Conservation (phyloP, 257 asterid species). For the Nicotiana paniculata region DNA sequence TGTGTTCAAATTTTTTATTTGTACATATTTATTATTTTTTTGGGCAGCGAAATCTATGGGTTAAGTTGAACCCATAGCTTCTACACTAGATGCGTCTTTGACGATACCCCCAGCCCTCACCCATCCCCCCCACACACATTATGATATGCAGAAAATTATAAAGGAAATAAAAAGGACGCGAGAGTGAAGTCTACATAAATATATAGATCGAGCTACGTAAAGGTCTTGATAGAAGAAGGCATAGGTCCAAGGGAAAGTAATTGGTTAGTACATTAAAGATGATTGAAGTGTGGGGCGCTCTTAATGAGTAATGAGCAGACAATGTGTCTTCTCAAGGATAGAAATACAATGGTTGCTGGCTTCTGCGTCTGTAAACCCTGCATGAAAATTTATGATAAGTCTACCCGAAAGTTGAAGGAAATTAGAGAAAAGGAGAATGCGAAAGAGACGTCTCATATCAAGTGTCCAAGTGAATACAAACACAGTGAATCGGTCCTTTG, state of each 20-base stretch:
- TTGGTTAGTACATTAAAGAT: background rate
- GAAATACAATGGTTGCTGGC: background rate
- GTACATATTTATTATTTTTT: too few relatives aligned
- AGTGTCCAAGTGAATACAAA: background rate
- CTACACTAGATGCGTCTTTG: too few relatives aligned
- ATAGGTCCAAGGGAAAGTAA: background rate
- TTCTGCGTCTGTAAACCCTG: background rate
- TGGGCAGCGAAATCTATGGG: too few relatives aligned
- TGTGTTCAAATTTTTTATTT: too few relatives aligned
- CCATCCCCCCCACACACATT: too few relatives aligned
- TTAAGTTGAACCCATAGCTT: too few relatives aligned
- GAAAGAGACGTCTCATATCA: background rate
- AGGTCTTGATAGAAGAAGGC: background rate
- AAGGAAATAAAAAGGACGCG: too few relatives aligned
- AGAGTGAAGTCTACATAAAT: too few relatives aligned
- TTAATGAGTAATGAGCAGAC: background rate
- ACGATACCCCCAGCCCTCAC: too few relatives aligned
- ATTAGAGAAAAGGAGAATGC: background rate
- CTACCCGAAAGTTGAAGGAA: background rate
- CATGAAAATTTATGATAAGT: background rate
- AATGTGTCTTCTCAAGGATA: background rate
- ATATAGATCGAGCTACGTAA: too few relatives aligned
- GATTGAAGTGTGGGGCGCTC: background rate
- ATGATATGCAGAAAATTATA: too few relatives aligned
- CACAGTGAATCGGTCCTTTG: background rate